Base-by-base conservation (phyloP, 257 asterid genomes). In the Solanum chiquidenum region DNA sequence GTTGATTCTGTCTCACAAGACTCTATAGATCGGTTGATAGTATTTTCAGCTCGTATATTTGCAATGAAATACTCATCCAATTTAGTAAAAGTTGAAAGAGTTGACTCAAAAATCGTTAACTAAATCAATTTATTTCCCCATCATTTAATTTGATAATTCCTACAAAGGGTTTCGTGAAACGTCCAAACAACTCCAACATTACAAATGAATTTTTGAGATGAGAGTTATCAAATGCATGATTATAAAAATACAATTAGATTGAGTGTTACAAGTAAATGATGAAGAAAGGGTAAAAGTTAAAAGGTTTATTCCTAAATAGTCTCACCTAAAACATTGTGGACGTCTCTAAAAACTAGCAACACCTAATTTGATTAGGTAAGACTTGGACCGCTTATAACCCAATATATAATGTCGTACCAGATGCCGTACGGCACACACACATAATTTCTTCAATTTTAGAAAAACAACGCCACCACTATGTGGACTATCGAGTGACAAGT, bases 301-400 rank as follows among this genome's bases (percentile, higher is more conserved):
- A 6, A 86, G 86, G 71, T 86, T 73, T 83, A 52, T 42, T 40
- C 20, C 74, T 7, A 6, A 79, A 79, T 46, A 10, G 42, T 46
- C 85, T 29, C 91, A 89, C 89, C 92, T 86, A 89, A 90, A 90
- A 77, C 74, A 77, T 76, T 46, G 89, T 85, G 87, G 88, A 91
- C 86, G 76, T 87, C 46, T 27, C 27, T 34, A 42, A 46, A 73
- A 2, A 74, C 46, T 76, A 73, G 12, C 37, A 71, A 85, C 86
- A 89, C 84, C 84, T 52, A 86, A 88, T 74, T 27, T 23, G 73
- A 40, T 88, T 85, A 85, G 91, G 90, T 88, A 88, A 82, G 27
- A 42, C 14, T 66, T 25, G 69, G 90, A 86, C 86, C 7, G n/a
- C 16, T 68, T 64, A 46, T 46, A 11, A n/a, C 27, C 55, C 88